Evolutionary conservation across 1,284 basidiomycete genomes (phyloP).

Genomic region (Sparassis latifolia): DNA sequence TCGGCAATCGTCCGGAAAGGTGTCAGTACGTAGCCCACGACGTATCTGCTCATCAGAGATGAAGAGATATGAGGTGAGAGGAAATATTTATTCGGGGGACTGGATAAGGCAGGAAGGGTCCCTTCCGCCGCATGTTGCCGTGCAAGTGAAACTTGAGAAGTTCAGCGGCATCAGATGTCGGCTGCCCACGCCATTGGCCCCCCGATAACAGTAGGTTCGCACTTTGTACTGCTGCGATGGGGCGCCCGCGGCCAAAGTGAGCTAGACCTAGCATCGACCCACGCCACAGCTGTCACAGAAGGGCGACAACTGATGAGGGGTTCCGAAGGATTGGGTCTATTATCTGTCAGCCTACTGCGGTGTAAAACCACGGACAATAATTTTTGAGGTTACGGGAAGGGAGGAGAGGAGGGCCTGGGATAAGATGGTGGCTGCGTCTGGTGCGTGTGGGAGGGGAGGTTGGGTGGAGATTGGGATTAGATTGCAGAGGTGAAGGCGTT

Average conservation of each 20-base stretch:
- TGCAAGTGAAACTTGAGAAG: constrained; percentile 8
- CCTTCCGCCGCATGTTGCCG: constrained; percentile 2
- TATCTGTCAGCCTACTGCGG: neutral
- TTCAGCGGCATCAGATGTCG: constrained; percentile 9
- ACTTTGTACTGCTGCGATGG: neutral
- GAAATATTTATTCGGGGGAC: neutral
- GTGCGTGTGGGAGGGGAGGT: neutral
- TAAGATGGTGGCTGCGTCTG: neutral
- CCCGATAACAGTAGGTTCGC: neutral
- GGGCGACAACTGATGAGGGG: neutral
- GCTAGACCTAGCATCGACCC: neutral
- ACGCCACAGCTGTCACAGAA: neutral
- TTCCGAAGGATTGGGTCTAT: neutral
- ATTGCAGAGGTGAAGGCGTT: constrained; percentile 10
- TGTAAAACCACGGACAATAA: neutral
- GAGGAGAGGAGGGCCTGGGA: neutral
- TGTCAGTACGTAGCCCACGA: too few relatives aligned
- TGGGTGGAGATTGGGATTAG: constrained; percentile 16
- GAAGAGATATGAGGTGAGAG: too few relatives aligned
- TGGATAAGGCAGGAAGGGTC: neutral
- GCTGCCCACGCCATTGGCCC: constrained; percentile 5
- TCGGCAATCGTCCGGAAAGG: too few relatives aligned
- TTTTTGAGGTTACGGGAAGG: neutral
- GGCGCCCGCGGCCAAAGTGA: neutral
- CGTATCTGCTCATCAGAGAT: too few relatives aligned